Percentiles rank a stretch among this genome's conserved stretches.
Evolutionary conservation across 495 filamentous ascomycete species (phyloP).

Genomic region (Hypomontagnella submonticulosa): DNA sequence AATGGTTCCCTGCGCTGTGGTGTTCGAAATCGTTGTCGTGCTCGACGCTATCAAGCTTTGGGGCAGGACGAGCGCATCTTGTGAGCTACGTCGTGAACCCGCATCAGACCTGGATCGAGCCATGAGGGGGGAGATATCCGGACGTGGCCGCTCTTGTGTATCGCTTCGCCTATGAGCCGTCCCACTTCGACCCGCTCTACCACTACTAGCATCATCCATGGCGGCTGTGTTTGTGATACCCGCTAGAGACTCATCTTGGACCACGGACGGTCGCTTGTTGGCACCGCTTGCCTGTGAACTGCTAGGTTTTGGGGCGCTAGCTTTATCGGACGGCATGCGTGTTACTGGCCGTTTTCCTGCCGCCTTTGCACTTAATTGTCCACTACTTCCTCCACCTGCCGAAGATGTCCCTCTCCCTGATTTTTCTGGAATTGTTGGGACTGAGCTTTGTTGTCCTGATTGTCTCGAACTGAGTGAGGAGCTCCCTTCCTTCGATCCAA

Average conservation of each 20-base stretch:
- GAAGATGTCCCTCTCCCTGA: slow-evolving; percentile 14
- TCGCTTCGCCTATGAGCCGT: slow-evolving; percentile 35
- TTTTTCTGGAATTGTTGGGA: slow-evolving; percentile 33
- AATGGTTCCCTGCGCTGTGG: slow-evolving; percentile 51
- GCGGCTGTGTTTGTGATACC: slow-evolving; percentile 7
- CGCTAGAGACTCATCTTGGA: slow-evolving; percentile 16
- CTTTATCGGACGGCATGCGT: slow-evolving; percentile 20
- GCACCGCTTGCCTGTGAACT: slow-evolving; percentile 22
- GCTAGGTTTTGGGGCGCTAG: slow-evolving; percentile 25
- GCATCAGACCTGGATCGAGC: slow-evolving; percentile 47
- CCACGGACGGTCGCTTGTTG: neutral
- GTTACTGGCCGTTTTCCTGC: slow-evolving; percentile 52
- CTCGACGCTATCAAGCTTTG: slow-evolving; percentile 47
- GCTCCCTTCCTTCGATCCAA: slow-evolving; percentile 36
- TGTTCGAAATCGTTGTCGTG: slow-evolving; percentile 47
- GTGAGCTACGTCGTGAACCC: slow-evolving; percentile 35
- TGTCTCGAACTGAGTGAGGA: slow-evolving; percentile 36
- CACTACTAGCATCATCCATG: slow-evolving; percentile 8
- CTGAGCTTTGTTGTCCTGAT: slow-evolving; percentile 35
- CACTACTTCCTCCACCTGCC: slow-evolving; percentile 13
- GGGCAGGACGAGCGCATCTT: slow-evolving; percentile 38
- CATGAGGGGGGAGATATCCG: slow-evolving; percentile 40
- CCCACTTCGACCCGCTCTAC: slow-evolving; percentile 27
- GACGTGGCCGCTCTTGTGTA: slow-evolving; percentile 34
- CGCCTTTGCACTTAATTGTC: slow-evolving; percentile 48